Evolutionary conservation across 1,139 yeast species (phyloP).

Genomic region (Saccharomyces pastorianus): DNA sequence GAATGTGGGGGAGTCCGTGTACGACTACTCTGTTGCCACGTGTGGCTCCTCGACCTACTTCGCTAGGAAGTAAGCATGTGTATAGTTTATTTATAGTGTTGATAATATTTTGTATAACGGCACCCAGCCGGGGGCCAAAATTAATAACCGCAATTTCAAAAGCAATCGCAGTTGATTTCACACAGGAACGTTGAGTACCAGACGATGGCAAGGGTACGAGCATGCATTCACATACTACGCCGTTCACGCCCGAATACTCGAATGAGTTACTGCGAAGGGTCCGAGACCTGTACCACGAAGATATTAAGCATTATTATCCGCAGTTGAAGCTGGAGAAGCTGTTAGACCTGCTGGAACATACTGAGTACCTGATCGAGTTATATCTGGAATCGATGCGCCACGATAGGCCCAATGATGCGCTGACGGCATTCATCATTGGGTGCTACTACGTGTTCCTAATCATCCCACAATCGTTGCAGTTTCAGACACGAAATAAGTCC

Average conservation of each 20-base stretch:
- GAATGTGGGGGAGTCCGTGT: conserved; percentile 72
- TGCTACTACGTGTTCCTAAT: conserved; percentile 32
- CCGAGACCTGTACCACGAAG: conserved; percentile 27
- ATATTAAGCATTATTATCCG: conserved; percentile 25
- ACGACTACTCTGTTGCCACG: conserved; percentile 64
- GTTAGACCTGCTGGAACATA: conserved; percentile 30
- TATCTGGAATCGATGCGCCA: conserved; percentile 21
- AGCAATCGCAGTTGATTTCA: neutral
- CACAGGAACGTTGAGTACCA: neutral
- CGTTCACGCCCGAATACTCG: conserved; percentile 35
- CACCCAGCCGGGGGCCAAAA: conserved; percentile 1
- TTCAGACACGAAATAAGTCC: conserved; percentile 35
- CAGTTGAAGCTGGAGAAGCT: conserved; percentile 29
- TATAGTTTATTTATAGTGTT: too few species aligned
- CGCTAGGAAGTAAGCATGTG: conserved; percentile 50
- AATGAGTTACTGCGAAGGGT: conserved; percentile 29
- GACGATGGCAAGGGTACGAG: neutral
- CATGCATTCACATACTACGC: conserved; percentile 2
- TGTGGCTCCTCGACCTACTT: conserved; percentile 71
- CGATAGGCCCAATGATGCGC: conserved; percentile 18
- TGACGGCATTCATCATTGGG: conserved; percentile 32
- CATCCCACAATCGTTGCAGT: conserved; percentile 35
- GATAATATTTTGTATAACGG: neutral
- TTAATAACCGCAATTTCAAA: neutral
- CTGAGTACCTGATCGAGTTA: conserved; percentile 26